A percentile compares a stretch with the other conserved stretches of the same genome.
phyloP scores from a whole-genome alignment of 179 eudicot genomes.

The Beta corolliflora region DNA sequence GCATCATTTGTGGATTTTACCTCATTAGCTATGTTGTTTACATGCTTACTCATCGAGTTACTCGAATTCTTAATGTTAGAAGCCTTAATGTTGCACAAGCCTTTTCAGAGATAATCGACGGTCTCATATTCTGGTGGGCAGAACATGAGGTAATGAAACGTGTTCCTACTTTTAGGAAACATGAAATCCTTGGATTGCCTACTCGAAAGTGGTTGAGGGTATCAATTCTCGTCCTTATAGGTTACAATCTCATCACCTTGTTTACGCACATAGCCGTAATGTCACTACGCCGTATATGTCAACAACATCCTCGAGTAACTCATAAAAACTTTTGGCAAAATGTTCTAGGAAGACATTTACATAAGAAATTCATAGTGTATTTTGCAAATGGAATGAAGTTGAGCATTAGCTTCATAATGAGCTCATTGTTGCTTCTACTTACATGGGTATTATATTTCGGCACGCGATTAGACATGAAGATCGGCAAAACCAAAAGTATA shows the following conservation, averaged over 20 bases:
- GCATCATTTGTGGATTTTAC: slow-evolving; percentile 12
- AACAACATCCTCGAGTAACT: neutral
- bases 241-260: slow-evolving; percentile 20
- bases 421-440: slow-evolving; percentile 16
- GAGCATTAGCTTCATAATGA: slow-evolving; percentile 23
- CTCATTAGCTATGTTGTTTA: neutral
- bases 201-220: slow-evolving; percentile 19
- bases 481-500: neutral
- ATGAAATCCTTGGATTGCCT: slow-evolving; percentile 14
- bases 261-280: neutral
- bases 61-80: neutral
- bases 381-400: neutral
- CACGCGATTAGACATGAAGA: neutral
- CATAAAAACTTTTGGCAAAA: neutral
- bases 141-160: slow-evolving; percentile 4
- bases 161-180: slow-evolving; percentile 12
- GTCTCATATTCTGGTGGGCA: slow-evolving; percentile 18
- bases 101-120: slow-evolving; percentile 16
- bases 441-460: slow-evolving; percentile 4
- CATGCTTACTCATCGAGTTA: neutral
- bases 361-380: neutral
- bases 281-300: neutral
- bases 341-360: neutral
- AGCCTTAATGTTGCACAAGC: neutral
- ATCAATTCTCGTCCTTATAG: slow-evolving; percentile 17